These are phyloP conservation scores for Alternaria sp. DNA, from an alignment of 2,329 filamentous ascomycete genomes.

Conservation along the genomic window DNA sequence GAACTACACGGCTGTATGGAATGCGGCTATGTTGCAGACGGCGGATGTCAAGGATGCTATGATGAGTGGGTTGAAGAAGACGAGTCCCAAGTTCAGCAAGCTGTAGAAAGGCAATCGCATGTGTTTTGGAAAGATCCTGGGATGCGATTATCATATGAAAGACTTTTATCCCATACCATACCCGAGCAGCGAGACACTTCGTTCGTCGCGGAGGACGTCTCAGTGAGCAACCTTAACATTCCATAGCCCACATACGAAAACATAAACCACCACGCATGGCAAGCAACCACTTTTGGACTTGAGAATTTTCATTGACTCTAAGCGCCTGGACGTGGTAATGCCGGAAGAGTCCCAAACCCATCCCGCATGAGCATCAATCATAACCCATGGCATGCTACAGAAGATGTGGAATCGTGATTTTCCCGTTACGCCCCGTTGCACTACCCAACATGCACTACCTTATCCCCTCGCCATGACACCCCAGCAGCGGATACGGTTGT, in stretches of 20 bases:
- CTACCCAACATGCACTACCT: conserved; percentile 33
- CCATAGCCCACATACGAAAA: neutral
- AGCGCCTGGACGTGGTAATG: conserved; percentile 52
- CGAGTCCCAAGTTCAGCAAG: conserved; percentile 83
- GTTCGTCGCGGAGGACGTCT: conserved; percentile 3
- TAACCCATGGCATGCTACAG: conserved; percentile 49
- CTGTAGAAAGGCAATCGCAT: conserved; percentile 59
- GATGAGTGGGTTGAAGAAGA: conserved; percentile 77
- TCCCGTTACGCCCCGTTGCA: conserved; percentile 37
- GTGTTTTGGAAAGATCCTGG: neutral
- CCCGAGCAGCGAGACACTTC: conserved; percentile 66
- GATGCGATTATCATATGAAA: neutral
- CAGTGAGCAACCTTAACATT: neutral
- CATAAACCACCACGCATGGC: conserved; percentile 7
- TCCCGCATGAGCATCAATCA: conserved; percentile 45
- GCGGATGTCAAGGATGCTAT: conserved; percentile 77
- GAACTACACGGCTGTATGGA: conserved; percentile 87
- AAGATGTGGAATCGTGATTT: conserved; percentile 49
- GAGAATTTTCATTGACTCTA: conserved; percentile 54
- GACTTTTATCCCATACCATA: neutral
- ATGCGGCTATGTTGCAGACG: conserved; percentile 81
- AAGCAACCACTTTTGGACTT: conserved; percentile 37
- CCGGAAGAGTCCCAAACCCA: conserved; percentile 46
- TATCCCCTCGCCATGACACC: conserved; percentile 53
- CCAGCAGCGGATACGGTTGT: conserved; percentile 74